Base-by-base conservation (phyloP, 1,284 basidiomycete species). In the Thelephora terrestris region DNA sequence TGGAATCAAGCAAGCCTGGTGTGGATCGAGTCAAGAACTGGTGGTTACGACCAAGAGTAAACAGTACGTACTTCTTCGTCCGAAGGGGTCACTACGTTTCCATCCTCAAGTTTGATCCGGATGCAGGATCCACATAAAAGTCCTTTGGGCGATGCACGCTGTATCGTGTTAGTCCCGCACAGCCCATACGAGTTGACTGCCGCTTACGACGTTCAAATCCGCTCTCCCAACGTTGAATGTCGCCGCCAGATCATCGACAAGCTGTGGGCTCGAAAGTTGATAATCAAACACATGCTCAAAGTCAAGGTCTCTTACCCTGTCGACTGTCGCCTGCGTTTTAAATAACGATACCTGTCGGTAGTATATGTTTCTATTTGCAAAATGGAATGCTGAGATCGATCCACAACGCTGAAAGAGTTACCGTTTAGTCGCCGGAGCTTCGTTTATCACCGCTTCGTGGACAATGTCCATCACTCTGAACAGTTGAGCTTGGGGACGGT, bases 91-190 rank as follows among this genome's bases (percentile, higher is more conserved):
- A 91, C 57, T 0, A 56, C 57, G 36, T 79, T 77, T 0, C 81
- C 84, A 43, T 71, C 68, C n/a, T 64, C 56, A 7, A 88, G 67
- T 47, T 73, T 65, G 5, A 94, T 74, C 1, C 55, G 64, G 16
- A 94, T 61, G 2, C 74, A 71, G 5, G 74, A 70, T 0, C 91
- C 87, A 43, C 79, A 82, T 36, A 93, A 70, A 9, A 95, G 74
- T 0, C 93, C 93, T 64, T 96, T 95, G 0, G 88, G 77, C 0
- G 91, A 78, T 1, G 93, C 91, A 45, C 87, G 78, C 91, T 93
- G 56, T 36, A 36, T 17, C 29, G 24, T 23, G 45, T 37, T 53
- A 49, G 49, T 47, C 27, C 37, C 39, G 37, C 32, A 36, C 25
- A 32, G 46, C 34, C 14, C n/a, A n/a, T 27, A 21, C 14, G 17